A percentile compares a stretch with the other conserved stretches of the same genome.
phyloP scores from a whole-genome alignment of 176 grass and related monocot genomes.

The Miscanthus lutarioriparius region DNA sequence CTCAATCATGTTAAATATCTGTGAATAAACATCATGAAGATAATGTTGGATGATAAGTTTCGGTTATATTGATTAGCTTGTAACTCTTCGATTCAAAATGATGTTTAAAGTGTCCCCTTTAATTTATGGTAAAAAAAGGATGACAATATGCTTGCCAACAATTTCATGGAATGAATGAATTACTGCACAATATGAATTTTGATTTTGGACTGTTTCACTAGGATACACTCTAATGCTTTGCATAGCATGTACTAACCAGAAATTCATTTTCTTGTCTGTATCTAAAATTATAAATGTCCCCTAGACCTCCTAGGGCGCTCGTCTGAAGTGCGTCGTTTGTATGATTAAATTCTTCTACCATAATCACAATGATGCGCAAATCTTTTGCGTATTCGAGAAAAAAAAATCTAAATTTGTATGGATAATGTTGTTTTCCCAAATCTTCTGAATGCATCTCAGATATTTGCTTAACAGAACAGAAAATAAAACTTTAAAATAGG shows the following conservation, averaged over 20 bases:
- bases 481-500: neutral
- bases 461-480: neutral
- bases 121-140: neutral
- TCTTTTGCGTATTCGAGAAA: neutral
- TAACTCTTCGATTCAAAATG: neutral
- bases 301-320: too few species aligned
- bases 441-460: neutral
- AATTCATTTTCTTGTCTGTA: neutral
- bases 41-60: neutral
- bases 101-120: neutral
- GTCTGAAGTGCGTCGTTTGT: too few species aligned
- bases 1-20: slow-evolving; percentile 1
- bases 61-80: slow-evolving; percentile 1
- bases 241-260: neutral
- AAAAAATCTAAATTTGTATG: neutral
- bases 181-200: neutral
- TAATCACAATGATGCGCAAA: too few species aligned
- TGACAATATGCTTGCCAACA: slow-evolving; percentile 13
- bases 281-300: neutral
- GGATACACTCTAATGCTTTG: neutral
- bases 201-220: neutral
- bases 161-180: slow-evolving; percentile 15
- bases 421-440: neutral
- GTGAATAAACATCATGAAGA: neutral
- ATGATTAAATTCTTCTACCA: too few species aligned